Base-by-base conservation (phyloP, 345 rosid genomes). In the Pistacia vera region DNA sequence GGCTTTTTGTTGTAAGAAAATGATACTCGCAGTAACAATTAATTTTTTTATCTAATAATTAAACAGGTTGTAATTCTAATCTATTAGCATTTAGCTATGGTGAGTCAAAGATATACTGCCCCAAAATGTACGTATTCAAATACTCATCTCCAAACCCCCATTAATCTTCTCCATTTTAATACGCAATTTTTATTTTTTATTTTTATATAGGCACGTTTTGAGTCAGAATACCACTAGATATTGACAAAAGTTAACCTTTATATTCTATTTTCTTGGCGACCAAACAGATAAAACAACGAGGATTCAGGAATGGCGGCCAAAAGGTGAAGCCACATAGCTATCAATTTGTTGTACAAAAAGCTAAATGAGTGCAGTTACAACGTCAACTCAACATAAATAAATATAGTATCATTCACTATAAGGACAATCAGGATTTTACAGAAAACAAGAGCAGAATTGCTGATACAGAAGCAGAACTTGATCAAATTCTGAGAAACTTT, bases 91-190 rank as follows among this genome's bases (percentile, higher is more conserved):
- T n/a, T n/a, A n/a, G 56, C 11, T 38, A 49, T 17, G 28, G 81
- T 78, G 22, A 22, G 22, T 22, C 81, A 82, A 78, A 78, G 14
- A 61, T 25, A 20, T 61, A 51, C 81, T 46, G 74, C 63, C 67
- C 71, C 52, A 58, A 18, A 38, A 59, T 30, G 12, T 3, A 12
- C 57, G 57, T 54, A 54, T 16, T 3, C 18, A 54, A 41, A 17
- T 48, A 22, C 49, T 62, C 22, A 63, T 25, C 22, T 59, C 36
- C 46, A 38, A 56, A 62, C 60, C 33, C 25, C 76, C 5, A 49
- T 20, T 30, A 54, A 54, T 54, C 12, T 49, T 57, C 58, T 52
- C 61, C 74, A 74, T 64, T 49, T 35, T 56, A 51, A 64, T 22
- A 76, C 83, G 71, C 18, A 67, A 81, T 51, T 66, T 59, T 22